Evolutionary conservation across 371 early-diverging fungal genomes (phyloP).

Genomic region (Dichotomocladium elegans): DNA sequence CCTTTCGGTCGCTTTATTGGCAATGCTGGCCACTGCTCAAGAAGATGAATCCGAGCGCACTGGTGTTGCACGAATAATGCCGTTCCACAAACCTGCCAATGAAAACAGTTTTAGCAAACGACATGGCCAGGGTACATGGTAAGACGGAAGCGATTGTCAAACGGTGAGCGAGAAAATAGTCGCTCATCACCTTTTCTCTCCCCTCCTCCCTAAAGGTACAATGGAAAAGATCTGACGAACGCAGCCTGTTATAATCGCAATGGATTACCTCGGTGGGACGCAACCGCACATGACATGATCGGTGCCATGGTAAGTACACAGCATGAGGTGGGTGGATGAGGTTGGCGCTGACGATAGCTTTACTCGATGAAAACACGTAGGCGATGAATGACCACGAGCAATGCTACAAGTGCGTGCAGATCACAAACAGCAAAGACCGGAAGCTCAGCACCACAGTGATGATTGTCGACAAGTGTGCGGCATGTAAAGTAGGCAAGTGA

Average conservation of each 20-base stretch:
- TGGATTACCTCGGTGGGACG: slow-evolving; percentile 36
- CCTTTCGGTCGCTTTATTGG: too few relatives aligned
- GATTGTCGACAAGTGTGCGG: slow-evolving; percentile 48
- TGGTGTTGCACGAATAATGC: too few relatives aligned
- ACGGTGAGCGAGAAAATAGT: not conserved
- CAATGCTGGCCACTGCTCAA: too few relatives aligned
- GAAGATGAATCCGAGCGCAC: too few relatives aligned
- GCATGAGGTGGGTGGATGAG: too few relatives aligned
- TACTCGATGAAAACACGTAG: slow-evolving; percentile 4
- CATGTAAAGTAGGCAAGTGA: slow-evolving; percentile 36
- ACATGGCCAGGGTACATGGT: not conserved
- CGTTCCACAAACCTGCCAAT: too few relatives aligned
- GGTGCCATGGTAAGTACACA: slow-evolving; percentile 41
- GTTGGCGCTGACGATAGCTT: not conserved
- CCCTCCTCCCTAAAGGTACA: slow-evolving; percentile 25
- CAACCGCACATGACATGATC: slow-evolving; percentile 34
- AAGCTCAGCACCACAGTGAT: slow-evolving; percentile 31
- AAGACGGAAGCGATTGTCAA: not conserved
- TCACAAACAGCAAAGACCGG: slow-evolving; percentile 35
- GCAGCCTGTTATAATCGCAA: slow-evolving; percentile 48
- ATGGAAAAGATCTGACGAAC: slow-evolving; percentile 39
- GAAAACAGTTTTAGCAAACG: not conserved
- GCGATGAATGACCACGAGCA: slow-evolving; percentile 42
- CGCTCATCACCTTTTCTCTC: not conserved
- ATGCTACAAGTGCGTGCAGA: slow-evolving; percentile 48